These are phyloP conservation scores for Starmera stellimalicola DNA, from an alignment of 1,139 yeast species.

Conservation along the genomic window DNA sequence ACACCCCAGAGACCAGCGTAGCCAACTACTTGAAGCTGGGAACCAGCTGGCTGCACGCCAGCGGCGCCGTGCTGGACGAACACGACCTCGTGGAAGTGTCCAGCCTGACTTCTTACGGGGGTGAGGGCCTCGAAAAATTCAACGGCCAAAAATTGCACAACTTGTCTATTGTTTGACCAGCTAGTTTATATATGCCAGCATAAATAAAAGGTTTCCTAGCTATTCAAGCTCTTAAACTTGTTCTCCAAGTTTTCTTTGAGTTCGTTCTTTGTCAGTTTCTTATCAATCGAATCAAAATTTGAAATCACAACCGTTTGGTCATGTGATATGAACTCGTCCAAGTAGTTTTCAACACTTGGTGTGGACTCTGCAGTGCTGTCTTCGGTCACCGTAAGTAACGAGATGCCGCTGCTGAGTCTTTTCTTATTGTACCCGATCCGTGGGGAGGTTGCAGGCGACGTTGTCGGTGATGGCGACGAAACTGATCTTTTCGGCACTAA, in stretches of 20 bases:
- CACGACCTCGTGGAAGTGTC: slow-evolving; percentile 65
- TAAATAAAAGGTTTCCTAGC: too few relatives aligned
- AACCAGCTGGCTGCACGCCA: slow-evolving; percentile 62
- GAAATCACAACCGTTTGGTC: slow-evolving; percentile 17
- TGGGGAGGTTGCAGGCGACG: slow-evolving; percentile 3
- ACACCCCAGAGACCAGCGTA: slow-evolving; percentile 80
- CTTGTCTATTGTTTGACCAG: slow-evolving; percentile 21
- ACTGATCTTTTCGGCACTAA: slow-evolving; percentile 8
- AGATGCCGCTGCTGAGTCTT: slow-evolving; percentile 18
- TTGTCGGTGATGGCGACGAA: slow-evolving; percentile 5
- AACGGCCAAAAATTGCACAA: slow-evolving; percentile 40
- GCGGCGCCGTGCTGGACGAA: slow-evolving; percentile 51
- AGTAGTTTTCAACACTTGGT: not conserved
- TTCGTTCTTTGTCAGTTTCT: not conserved
- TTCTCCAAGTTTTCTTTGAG: not conserved
- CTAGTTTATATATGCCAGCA: too few relatives aligned
- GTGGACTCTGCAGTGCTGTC: not conserved
- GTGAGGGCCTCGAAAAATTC: slow-evolving; percentile 68
- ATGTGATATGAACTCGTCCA: slow-evolving; percentile 9
- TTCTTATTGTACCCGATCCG: slow-evolving; percentile 5
- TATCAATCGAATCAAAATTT: not conserved
- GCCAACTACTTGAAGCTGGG: slow-evolving; percentile 56
- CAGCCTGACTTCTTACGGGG: slow-evolving; percentile 66
- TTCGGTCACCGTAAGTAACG: slow-evolving; percentile 19
- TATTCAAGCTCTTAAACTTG: too few relatives aligned